Base-by-base conservation (phyloP, 2,329 filamentous ascomycete species). In the Fusarium nelsonii region DNA sequence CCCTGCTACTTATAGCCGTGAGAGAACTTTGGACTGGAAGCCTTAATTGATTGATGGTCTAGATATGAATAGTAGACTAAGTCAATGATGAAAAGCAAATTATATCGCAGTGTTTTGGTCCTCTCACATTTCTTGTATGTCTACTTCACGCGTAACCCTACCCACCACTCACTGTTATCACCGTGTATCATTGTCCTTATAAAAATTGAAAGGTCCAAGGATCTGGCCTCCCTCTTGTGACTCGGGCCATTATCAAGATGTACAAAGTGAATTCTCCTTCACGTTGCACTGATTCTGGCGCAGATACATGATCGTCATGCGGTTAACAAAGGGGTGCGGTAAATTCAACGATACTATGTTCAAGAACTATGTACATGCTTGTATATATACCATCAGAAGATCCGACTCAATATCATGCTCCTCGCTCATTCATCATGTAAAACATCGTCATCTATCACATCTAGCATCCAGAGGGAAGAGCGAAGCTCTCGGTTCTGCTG, bases 401-500 rank as follows among this genome's bases (percentile, higher is more conserved):
- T 8, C 8, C 7, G 15, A 11, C 1, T 4, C 6, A 6, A 37
- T 8, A n/a, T 4, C 4, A n/a, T 20, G 14, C 15, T 46, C 8
- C 20, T 32, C n/a, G 14, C 37, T 12, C 26, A 20, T 30, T 12
- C 20, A 5, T 61, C 16, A 3, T 28, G n/a, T 30, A 39, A 16
- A 14, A 9, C 20, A 26, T 28, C 20, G 20, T 36, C 43, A 30
- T 41, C 50, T 6, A 28, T 43, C 12, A 34, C 9, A 20, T 43
- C 60, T 65, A 76, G 52, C 75, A 77, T 7, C 63, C 72, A 32
- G 65, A 40, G 2, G 75, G 75, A 6, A 77, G 37, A 4, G 61
- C 40, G 39, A 76, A 81, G 62, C 77, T 79, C 68, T 80, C 75
- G 8, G 72, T 77, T 8, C 76, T 73, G 58, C 61, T 68, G n/a